Base-by-base conservation (phyloP, 805 yeast genomes). In the Metschnikowia dekortorum region DNA sequence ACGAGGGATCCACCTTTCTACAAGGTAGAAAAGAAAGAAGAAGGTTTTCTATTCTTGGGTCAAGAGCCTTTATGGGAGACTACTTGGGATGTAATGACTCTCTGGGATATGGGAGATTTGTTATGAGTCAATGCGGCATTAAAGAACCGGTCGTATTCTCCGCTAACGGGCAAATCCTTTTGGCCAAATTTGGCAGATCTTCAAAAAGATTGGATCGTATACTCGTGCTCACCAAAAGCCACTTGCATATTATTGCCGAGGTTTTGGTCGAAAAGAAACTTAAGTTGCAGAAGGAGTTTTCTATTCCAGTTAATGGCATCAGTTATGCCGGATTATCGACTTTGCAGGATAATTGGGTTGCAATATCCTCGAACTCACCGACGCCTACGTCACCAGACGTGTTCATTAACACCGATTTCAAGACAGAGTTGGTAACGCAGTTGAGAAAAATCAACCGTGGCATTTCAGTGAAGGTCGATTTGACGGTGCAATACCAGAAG, bases 61-160 rank as follows among this genome's bases (percentile, higher is more conserved):
- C 84, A 47, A 80, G 99, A 59, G 85, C 92, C 6, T 95, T 80
- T 59, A 80, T 87, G 84, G 99, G 98, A n/a, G 99, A 94, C 66
- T 94, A 94, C 60, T 70, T 94, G 53, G 88, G 84, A 13, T 87
- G 96, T 62, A 91, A 89, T 68, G 87, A 84, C 57, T 65, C 78
- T 26, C 59, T 74, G 6, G 88, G 87, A 67, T 64, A 74, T 57
- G 99, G 99, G 48, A 81, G 84, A 31, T 89, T 85, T 61, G 71
- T 94, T 46, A 77, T 82, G 54, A 80, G 78, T 46, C 83, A 85
- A 49, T 79, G 81, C 9, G 89, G 91, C 5, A 80, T 94, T 39
- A 71, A 70, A 14, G 96, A 86, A 13, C 72, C 65, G 28, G 84
- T 89, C n/a, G 62, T 83, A 2, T 94, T 92, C 62, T 89, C 97